Conservation (phyloP, 2,329 filamentous ascomycete species). For the Penicillium crustosum region DNA sequence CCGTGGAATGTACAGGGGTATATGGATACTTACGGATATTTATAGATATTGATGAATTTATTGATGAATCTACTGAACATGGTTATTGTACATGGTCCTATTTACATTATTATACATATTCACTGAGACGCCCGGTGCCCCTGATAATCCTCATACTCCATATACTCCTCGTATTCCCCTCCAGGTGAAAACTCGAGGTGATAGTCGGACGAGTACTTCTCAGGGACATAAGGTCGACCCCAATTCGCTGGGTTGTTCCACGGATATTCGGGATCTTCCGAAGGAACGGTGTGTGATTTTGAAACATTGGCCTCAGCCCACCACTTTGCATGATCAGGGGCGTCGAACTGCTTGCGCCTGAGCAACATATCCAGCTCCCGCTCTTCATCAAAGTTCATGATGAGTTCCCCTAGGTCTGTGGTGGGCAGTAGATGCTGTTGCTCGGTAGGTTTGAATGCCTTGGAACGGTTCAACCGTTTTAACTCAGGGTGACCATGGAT, state of each 20-base stretch:
- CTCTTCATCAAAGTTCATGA: constrained; percentile 24
- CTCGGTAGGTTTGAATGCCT: not conserved
- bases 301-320: constrained; percentile 9
- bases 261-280: constrained; percentile 15
- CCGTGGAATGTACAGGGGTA: not conserved
- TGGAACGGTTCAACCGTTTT: constrained; percentile 8
- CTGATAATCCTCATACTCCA: constrained; percentile 3
- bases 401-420: constrained; percentile 9
- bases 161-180: not conserved
- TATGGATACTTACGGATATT: too few relatives aligned
- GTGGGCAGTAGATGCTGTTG: constrained; percentile 1
- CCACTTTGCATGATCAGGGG: constrained; percentile 7
- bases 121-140: not conserved
- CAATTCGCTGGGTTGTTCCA: constrained; percentile 5
- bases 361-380: constrained; percentile 22
- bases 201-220: constrained; percentile 3
- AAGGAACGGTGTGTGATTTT: not conserved
- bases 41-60: not conserved
- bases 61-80: not conserved
- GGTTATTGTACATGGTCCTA: constrained; percentile 1
- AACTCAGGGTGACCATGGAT: not conserved
- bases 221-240: constrained; percentile 10
- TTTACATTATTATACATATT: constrained; percentile 10
- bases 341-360: constrained; percentile 5
- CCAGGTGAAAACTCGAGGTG: constrained; percentile 4